These are phyloP conservation scores for Chaetomium strumarium DNA, from an alignment of 2,329 filamentous ascomycete species.

Conservation along the genomic window DNA sequence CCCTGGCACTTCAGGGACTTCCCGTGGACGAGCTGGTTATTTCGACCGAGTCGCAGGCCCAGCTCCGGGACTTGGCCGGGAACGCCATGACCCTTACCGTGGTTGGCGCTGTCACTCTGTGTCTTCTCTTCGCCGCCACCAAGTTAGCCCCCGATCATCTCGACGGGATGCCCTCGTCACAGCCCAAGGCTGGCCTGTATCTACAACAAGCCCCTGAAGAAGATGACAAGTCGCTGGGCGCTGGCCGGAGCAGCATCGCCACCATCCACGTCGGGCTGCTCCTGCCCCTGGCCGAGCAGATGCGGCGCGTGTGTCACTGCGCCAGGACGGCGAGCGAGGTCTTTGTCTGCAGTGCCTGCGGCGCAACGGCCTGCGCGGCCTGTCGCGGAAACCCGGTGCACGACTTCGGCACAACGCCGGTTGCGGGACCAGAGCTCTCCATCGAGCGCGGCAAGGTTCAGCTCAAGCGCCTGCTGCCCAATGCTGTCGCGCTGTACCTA, in stretches of 20 bases:
- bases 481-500: neutral
- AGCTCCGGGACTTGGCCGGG: slow-evolving; percentile 66
- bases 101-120: slow-evolving; percentile 56
- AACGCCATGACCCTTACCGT: slow-evolving; percentile 77
- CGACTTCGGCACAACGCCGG: slow-evolving; percentile 15
- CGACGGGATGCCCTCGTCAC: neutral
- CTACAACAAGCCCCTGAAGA: neutral
- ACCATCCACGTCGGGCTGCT: neutral
- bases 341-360: slow-evolving; percentile 33
- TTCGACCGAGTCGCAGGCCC: slow-evolving; percentile 53
- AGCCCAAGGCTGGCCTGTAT: neutral
- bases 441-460: slow-evolving; percentile 7
- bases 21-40: slow-evolving; percentile 57
- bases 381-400: slow-evolving; percentile 38
- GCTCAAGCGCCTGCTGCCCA: slow-evolving; percentile 8
- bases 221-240: neutral
- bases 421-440: neutral
- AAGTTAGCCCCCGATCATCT: neutral
- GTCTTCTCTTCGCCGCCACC: slow-evolving; percentile 43
- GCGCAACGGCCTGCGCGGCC: slow-evolving; percentile 32
- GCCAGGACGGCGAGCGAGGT: slow-evolving; percentile 24
- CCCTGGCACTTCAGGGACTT: slow-evolving; percentile 62
- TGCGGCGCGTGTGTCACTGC: slow-evolving; percentile 19
- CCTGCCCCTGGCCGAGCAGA: neutral
- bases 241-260: neutral